Evolutionary conservation across 2,329 filamentous ascomycete species (phyloP).

Genomic region (Claviceps humidiphila): DNA sequence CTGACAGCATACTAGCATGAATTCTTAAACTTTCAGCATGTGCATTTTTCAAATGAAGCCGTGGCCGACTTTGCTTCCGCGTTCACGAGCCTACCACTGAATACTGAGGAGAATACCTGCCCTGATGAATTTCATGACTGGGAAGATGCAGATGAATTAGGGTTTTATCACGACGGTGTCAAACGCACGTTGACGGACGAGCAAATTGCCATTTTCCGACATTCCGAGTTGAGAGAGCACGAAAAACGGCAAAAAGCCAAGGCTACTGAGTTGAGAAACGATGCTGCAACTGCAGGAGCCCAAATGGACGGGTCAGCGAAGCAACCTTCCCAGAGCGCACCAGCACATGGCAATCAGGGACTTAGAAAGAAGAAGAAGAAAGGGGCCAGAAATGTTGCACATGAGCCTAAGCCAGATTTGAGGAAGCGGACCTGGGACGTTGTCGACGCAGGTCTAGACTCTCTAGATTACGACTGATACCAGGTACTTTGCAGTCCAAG

Average conservation of each 20-base stretch:
- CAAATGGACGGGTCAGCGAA: not conserved
- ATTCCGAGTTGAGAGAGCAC: slow-evolving; percentile 69
- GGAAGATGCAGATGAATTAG: slow-evolving; percentile 51
- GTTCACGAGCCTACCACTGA: slow-evolving; percentile 26
- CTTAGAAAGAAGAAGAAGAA: slow-evolving; percentile 26
- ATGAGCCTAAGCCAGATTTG: slow-evolving; percentile 44
- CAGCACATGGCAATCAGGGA: slow-evolving; percentile 1
- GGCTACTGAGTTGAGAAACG: slow-evolving; percentile 4
- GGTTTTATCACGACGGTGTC: slow-evolving; percentile 74
- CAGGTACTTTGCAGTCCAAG: not conserved
- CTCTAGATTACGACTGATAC: slow-evolving; percentile 45
- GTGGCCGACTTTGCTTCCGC: slow-evolving; percentile 30
- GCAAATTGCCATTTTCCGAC: slow-evolving; percentile 80
- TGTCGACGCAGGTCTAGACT: slow-evolving; percentile 46
- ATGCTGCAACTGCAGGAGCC: not conserved
- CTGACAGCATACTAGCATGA: slow-evolving; percentile 36
- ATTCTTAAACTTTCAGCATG: slow-evolving; percentile 41
- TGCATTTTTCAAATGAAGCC: slow-evolving; percentile 42
- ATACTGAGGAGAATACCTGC: slow-evolving; percentile 10
- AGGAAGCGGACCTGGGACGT: slow-evolving; percentile 56
- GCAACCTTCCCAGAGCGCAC: not conserved
- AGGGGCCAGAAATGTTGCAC: slow-evolving; percentile 23
- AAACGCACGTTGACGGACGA: slow-evolving; percentile 86
- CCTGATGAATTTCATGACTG: not conserved
- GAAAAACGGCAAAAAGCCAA: slow-evolving; percentile 35